Evolutionary conservation across 371 early-diverging fungal species (phyloP).

Genomic region (Rhizopus sp.): DNA sequence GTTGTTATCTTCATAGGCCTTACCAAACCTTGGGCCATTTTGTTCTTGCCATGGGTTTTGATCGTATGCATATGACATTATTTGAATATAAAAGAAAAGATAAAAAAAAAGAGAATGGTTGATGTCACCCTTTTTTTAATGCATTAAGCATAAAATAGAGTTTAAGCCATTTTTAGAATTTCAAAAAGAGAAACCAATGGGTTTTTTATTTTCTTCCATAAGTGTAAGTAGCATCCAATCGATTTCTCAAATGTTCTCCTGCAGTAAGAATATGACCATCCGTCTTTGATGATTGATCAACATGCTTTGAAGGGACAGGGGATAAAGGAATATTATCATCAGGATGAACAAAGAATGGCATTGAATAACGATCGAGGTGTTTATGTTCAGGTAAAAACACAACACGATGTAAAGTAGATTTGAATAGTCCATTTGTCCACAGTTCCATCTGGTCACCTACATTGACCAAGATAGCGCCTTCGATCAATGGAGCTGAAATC

Average conservation of each 20-base stretch:
- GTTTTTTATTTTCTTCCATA: constrained; percentile 4
- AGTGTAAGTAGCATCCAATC: constrained; percentile 42
- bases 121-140: constrained; percentile 3
- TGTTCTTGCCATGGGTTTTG: constrained; percentile 3
- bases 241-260: constrained; percentile 38
- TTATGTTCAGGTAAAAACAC: constrained; percentile 61
- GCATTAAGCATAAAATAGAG: not conserved
- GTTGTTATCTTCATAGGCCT: constrained; percentile 22
- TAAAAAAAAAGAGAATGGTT: not conserved
- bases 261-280: constrained; percentile 30
- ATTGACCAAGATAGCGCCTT: constrained; percentile 67
- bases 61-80: not conserved
- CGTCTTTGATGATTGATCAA: constrained; percentile 12
- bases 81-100: not conserved
- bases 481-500: constrained; percentile 66
- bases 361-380: constrained; percentile 65
- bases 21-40: constrained; percentile 20
- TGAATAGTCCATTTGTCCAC: constrained; percentile 74
- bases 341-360: constrained; percentile 72
- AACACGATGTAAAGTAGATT: constrained; percentile 74
- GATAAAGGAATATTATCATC: constrained; percentile 41
- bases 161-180: not conserved
- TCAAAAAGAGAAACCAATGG: constrained; percentile 3
- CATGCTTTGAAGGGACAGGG: constrained; percentile 45
- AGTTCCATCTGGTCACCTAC: constrained; percentile 65